Conservation (phyloP, 208 protist species). For the Trypanosoma scelopori region DNA sequence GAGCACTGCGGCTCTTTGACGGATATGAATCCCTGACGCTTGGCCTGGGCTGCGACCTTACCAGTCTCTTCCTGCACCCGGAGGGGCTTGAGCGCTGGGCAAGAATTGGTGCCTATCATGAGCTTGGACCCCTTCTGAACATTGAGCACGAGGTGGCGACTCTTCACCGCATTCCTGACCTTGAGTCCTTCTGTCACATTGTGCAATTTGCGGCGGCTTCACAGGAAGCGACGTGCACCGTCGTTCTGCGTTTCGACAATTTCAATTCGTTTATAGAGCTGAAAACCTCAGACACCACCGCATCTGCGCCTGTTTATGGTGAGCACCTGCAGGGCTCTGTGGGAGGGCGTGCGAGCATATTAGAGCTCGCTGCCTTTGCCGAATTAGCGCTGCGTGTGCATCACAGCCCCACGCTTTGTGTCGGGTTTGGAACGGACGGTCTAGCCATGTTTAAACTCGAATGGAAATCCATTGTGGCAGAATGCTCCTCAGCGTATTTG, state of each 20-base stretch:
- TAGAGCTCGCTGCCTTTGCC: constrained; percentile 51
- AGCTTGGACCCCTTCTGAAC: constrained; percentile 62
- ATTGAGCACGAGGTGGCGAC: constrained; percentile 40
- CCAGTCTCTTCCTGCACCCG: constrained; percentile 47
- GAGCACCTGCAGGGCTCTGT: constrained; percentile 18
- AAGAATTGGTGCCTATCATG: constrained; percentile 53
- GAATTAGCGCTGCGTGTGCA: constrained; percentile 33
- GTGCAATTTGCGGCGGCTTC: constrained; percentile 37
- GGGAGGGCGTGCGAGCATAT: constrained; percentile 43
- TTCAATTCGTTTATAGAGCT: constrained; percentile 36
- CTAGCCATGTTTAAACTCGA: constrained; percentile 50
- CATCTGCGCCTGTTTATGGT: constrained; percentile 24
- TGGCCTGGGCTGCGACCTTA: constrained; percentile 37
- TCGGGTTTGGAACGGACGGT: constrained; percentile 51
- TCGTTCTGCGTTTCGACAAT: constrained; percentile 39
- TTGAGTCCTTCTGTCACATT: constrained; percentile 52
- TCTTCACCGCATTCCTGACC: constrained; percentile 47
- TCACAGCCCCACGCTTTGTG: constrained; percentile 27
- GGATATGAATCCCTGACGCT: constrained; percentile 36
- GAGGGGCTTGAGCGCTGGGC: constrained; percentile 29
- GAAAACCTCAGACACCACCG: constrained; percentile 32
- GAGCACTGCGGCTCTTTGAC: constrained; percentile 53
- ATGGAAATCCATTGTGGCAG: constrained; percentile 34
- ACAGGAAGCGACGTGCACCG: constrained; percentile 45
- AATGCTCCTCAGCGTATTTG: constrained; percentile 38